A percentile compares a stretch with the other conserved stretches of the same genome.
Conservation (phyloP, 164 flowering plant species). For the Vitis rupestris region DNA sequence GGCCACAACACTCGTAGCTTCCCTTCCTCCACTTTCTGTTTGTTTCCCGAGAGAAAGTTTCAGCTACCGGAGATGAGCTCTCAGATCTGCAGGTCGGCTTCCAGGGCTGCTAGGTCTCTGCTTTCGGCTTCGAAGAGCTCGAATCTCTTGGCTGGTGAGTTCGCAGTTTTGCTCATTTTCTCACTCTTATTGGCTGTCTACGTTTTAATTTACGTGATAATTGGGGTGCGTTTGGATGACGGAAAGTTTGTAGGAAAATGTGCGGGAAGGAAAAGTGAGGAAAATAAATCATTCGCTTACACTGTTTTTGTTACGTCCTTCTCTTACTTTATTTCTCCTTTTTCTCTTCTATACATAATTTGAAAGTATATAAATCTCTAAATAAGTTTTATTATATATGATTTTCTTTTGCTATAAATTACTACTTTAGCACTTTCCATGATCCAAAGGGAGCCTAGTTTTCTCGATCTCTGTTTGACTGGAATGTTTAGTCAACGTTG, state of each 20-base stretch:
- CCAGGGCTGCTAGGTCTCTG: constrained; percentile 58
- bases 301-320: neutral
- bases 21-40: neutral
- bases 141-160: constrained; percentile 50
- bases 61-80: constrained; percentile 54
- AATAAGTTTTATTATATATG: too few species aligned
- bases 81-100: constrained; percentile 72
- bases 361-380: too few species aligned
- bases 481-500: too few species aligned
- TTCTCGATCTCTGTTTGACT: neutral
- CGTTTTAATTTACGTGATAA: neutral
- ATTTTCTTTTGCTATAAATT: too few species aligned
- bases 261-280: too few species aligned
- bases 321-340: neutral
- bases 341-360: neutral
- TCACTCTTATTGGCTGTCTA: neutral
- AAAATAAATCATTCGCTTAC: too few species aligned
- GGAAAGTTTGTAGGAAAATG: too few species aligned
- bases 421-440: too few species aligned
- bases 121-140: constrained; percentile 60
- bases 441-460: too few species aligned
- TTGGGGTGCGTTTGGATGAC: too few species aligned
- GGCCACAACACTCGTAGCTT: neutral
- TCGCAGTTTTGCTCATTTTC: neutral
- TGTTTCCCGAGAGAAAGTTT: too few species aligned